Percentiles rank a stretch among this genome's conserved stretches.
These are phyloP conservation scores for Naegleria lovaniensis DNA, from an alignment of 208 protist genomes.

Conservation along the genomic window DNA sequence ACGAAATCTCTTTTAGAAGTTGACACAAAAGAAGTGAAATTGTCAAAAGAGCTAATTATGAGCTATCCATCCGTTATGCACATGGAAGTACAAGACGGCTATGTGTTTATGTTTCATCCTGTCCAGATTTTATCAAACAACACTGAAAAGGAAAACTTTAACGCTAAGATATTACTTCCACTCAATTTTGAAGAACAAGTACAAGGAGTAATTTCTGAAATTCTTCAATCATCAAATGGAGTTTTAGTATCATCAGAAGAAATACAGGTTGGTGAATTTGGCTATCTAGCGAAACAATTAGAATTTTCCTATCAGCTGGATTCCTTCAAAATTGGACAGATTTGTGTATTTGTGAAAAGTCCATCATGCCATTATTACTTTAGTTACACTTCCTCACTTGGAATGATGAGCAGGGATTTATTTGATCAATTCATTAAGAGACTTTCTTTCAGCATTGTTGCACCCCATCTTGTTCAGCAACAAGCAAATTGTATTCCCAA, in stretches of 20 bases:
- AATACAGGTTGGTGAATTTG: neutral
- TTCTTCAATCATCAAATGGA: neutral
- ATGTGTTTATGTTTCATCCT: neutral
- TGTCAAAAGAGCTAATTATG: neutral
- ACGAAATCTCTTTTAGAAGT: neutral
- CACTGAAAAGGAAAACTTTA: neutral
- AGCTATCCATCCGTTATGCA: neutral
- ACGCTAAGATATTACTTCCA: neutral
- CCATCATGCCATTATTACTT: neutral
- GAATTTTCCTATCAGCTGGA: neutral
- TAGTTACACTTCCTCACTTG: neutral
- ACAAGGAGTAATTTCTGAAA: neutral
- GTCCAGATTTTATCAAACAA: neutral
- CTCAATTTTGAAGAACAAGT: conserved; percentile 3
- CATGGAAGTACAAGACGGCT: neutral
- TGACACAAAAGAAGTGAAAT: neutral
- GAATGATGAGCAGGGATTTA: neutral
- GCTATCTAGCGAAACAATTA: neutral
- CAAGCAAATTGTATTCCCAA: too few species aligned
- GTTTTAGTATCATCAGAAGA: neutral
- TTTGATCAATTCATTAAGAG: neutral
- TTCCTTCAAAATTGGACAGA: neutral
- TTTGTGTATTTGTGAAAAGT: neutral
- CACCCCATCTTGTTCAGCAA: too few species aligned
- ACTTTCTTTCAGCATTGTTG: neutral